Conservation (phyloP, 345 rosid species). For the Psidium guajava region DNA sequence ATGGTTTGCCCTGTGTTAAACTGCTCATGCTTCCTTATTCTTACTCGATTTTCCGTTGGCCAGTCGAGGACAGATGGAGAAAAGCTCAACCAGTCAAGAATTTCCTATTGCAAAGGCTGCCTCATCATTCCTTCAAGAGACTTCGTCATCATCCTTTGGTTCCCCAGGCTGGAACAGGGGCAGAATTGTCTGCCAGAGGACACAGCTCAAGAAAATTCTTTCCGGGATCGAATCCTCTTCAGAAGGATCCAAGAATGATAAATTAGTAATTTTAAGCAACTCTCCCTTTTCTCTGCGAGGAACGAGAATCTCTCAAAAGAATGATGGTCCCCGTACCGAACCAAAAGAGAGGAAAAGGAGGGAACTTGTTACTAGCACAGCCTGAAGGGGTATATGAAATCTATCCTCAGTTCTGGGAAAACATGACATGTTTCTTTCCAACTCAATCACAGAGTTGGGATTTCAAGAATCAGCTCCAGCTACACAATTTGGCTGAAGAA, state of each 20-base stretch:
- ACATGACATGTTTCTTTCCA: background rate
- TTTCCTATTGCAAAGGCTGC: constrained; percentile 58
- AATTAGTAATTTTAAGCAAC: constrained; percentile 41
- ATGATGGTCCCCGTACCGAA: constrained; percentile 9
- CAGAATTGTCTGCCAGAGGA: constrained; percentile 71
- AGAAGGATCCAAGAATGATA: constrained; percentile 24
- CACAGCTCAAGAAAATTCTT: constrained; percentile 63
- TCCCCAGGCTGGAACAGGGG: constrained; percentile 80
- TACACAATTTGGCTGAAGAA: background rate
- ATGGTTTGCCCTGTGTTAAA: background rate
- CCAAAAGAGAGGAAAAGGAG: constrained; percentile 22
- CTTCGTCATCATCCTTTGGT: constrained; percentile 52
- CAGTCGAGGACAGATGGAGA: constrained; percentile 77
- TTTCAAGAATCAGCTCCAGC: constrained; percentile 1
- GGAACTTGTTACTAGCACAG: constrained; percentile 52
- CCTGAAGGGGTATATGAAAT: constrained; percentile 1
- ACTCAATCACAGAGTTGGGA: background rate
- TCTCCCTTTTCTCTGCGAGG: constrained; percentile 30
- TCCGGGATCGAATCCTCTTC: constrained; percentile 34
- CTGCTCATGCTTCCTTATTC: background rate
- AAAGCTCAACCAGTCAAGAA: constrained; percentile 39
- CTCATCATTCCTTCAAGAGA: constrained; percentile 51
- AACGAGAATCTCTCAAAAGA: constrained; percentile 16
- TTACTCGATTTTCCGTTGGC: background rate
- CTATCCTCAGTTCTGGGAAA: background rate